Evolutionary conservation across 768 basidiomycete genomes (phyloP).

Genomic region (Russula sp.): DNA sequence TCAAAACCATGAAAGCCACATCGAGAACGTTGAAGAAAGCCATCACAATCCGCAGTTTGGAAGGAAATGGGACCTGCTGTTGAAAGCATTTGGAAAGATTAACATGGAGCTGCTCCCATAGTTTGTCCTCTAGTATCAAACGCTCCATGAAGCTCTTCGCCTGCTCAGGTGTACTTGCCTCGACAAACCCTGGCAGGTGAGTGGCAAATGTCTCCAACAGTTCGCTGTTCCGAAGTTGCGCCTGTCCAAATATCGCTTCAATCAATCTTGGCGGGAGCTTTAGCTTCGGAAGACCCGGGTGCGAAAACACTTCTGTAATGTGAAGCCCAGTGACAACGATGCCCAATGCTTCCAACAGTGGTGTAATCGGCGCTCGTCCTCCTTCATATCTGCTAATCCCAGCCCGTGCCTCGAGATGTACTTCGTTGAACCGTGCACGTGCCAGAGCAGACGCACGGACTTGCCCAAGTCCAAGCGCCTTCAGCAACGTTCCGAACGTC

Average conservation of each 20-base stretch:
- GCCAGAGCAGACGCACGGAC: not conserved
- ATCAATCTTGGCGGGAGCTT: not conserved
- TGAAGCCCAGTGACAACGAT: not conserved
- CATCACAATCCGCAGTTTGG: not conserved
- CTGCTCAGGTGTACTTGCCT: not conserved
- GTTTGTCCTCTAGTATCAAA: not conserved
- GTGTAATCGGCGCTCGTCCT: not conserved
- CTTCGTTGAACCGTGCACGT: not conserved
- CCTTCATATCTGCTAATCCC: not conserved
- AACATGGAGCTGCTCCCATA: not conserved
- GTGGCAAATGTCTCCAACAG: not conserved
- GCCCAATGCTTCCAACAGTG: not conserved
- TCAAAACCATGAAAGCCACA: not conserved
- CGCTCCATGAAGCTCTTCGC: not conserved
- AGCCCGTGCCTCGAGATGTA: not conserved
- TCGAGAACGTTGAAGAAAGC: conserved; percentile 1
- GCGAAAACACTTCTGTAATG: not conserved
- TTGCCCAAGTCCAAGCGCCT: not conserved
- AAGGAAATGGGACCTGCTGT: not conserved
- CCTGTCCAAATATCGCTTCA: not conserved
- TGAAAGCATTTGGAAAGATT: not conserved
- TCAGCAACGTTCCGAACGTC: not conserved
- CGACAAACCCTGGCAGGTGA: not conserved
- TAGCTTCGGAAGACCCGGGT: not conserved
- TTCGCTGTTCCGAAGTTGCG: not conserved